Conservation (phyloP, 1,139 yeast genomes). For the Scheffersomyces stambukii region DNA sequence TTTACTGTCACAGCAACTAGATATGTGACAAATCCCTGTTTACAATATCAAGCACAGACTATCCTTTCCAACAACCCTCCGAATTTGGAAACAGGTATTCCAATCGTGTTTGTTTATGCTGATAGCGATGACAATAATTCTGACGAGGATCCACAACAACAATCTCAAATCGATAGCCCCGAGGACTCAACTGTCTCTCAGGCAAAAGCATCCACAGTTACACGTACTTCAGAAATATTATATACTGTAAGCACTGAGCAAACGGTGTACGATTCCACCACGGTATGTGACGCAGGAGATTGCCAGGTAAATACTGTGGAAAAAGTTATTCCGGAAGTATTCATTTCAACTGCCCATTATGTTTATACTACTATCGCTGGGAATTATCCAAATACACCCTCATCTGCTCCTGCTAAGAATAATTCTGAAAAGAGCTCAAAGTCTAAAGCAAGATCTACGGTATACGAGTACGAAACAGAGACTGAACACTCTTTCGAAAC, state of each 20-base stretch:
- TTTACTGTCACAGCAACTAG: constrained; percentile 29
- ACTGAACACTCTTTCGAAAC: constrained; percentile 4
- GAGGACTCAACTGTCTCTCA: background rate
- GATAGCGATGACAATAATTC: constrained; percentile 4
- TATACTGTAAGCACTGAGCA: constrained; percentile 16
- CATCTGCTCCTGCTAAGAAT: constrained; percentile 6
- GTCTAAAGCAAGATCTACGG: constrained; percentile 13
- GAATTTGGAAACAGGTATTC: constrained; percentile 24
- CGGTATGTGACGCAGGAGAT: constrained; percentile 10
- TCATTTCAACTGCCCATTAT: constrained; percentile 12
- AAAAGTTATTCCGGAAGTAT: constrained; percentile 11
- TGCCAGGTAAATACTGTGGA: constrained; percentile 11
- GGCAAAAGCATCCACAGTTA: constrained; percentile 1
- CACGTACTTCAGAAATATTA: constrained; percentile 8
- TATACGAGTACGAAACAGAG: constrained; percentile 3
- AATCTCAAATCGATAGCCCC: constrained; percentile 3
- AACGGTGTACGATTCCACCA: constrained; percentile 10
- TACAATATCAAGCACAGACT: constrained; percentile 18
- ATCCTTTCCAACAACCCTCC: constrained; percentile 22
- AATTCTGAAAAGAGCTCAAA: constrained; percentile 16
- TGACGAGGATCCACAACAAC: constrained; percentile 3
- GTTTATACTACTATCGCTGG: constrained; percentile 9
- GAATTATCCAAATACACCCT: constrained; percentile 3
- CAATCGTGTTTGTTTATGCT: constrained; percentile 29
- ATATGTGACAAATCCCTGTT: constrained; percentile 27